Conservation (phyloP, 148 eudicot genomes). For the Vaccinium myrtillus region DNA sequence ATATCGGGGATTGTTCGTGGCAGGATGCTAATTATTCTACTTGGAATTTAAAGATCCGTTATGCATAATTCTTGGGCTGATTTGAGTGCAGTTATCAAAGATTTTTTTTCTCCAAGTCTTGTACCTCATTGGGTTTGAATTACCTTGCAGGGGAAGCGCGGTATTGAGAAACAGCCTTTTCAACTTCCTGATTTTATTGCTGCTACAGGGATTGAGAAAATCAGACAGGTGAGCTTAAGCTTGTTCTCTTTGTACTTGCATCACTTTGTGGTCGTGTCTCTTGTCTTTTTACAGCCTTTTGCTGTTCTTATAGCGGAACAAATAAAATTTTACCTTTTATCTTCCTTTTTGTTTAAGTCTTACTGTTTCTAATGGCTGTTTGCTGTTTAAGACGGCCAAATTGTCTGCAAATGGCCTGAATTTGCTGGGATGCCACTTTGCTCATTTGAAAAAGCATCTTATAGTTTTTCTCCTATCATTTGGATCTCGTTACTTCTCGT, state of each 20-base stretch:
- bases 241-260: background rate
- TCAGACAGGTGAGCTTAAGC: slow-evolving; percentile 71
- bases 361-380: background rate
- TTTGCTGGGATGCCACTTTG: background rate
- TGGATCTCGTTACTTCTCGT: background rate
- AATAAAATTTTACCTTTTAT: background rate
- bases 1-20: slow-evolving; percentile 12
- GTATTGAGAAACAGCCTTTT: slow-evolving; percentile 96
- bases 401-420: background rate
- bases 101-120: slow-evolving; percentile 13
- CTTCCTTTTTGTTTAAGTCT: background rate
- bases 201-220: slow-evolving; percentile 98
- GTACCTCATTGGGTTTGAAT: slow-evolving; percentile 38
- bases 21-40: slow-evolving; percentile 21
- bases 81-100: slow-evolving; percentile 1
- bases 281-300: background rate
- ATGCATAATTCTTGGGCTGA: slow-evolving; percentile 22
- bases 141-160: slow-evolving; percentile 90
- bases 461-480: background rate
- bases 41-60: slow-evolving; percentile 18
- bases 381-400: background rate
- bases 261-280: background rate
- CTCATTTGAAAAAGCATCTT: background rate
- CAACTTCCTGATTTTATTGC: slow-evolving; percentile 99
- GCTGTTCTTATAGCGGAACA: background rate